Evolutionary conservation across 1,284 basidiomycete genomes (phyloP).

Genomic region (Rhizoctonia solani): DNA sequence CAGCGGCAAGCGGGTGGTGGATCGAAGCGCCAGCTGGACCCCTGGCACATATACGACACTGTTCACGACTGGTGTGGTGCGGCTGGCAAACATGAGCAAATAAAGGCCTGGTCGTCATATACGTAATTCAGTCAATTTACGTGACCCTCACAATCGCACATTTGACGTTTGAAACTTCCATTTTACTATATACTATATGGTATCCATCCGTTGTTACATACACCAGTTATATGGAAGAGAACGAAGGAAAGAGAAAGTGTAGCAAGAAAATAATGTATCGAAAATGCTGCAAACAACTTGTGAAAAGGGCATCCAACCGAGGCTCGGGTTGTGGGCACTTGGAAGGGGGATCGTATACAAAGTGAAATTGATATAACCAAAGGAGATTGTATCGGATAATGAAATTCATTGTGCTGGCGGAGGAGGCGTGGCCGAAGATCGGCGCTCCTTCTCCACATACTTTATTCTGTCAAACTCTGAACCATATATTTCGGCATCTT

Average conservation of each 20-base stretch:
- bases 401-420: slow-evolving; percentile 5
- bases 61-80: too few relatives aligned
- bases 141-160: slow-evolving; percentile 11
- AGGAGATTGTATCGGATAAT: neutral
- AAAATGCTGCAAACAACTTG: neutral
- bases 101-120: neutral
- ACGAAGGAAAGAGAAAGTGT: neutral
- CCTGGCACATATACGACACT: neutral
- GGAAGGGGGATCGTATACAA: neutral
- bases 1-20: slow-evolving; percentile 1
- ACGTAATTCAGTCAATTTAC: neutral
- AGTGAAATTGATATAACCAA: neutral
- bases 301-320: neutral
- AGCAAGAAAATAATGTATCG: neutral
- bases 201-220: slow-evolving; percentile 17
- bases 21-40: slow-evolving; percentile 8
- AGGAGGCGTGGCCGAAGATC: slow-evolving; percentile 15
- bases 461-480: neutral
- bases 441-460: slow-evolving; percentile 2
- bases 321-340: neutral
- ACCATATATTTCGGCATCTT: slow-evolving; percentile 4
- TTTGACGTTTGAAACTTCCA: too few relatives aligned
- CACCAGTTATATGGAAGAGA: neutral
- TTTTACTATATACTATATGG: slow-evolving; percentile 2
- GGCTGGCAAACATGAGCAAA: slow-evolving; percentile 15